These are phyloP conservation scores for Rhodotorula sp. DNA, from an alignment of 1,284 basidiomycete species.

Conservation along the genomic window DNA sequence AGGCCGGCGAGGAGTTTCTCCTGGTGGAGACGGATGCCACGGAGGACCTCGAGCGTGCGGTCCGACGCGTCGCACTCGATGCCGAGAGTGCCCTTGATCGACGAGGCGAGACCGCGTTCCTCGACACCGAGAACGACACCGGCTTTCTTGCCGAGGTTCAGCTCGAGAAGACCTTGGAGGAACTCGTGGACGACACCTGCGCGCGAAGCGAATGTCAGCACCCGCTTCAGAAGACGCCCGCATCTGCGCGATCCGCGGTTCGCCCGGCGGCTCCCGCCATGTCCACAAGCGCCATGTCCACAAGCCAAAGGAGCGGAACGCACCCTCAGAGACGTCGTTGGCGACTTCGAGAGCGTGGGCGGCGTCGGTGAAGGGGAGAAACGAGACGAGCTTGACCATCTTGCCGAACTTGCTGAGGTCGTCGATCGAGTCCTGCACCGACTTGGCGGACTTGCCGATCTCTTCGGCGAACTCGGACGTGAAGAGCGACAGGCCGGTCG, in stretches of 20 bases:
- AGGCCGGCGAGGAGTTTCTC: slow-evolving; percentile 83
- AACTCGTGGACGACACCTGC: slow-evolving; percentile 82
- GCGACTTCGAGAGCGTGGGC: slow-evolving; percentile 89
- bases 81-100: slow-evolving; percentile 73
- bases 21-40: slow-evolving; percentile 89
- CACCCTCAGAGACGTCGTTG: slow-evolving; percentile 93
- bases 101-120: slow-evolving; percentile 72
- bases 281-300: neutral
- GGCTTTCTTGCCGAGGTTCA: slow-evolving; percentile 83
- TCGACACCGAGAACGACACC: slow-evolving; percentile 77
- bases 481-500: slow-evolving; percentile 94
- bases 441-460: slow-evolving; percentile 76
- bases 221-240: no score
- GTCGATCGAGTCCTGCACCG: slow-evolving; percentile 65
- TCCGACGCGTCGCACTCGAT: slow-evolving; percentile 88
- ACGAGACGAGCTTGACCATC: slow-evolving; percentile 89
- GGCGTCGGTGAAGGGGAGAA: slow-evolving; percentile 84
- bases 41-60: slow-evolving; percentile 80
- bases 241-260: no score
- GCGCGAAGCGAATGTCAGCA: neutral
- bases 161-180: slow-evolving; percentile 79
- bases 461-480: slow-evolving; percentile 85
- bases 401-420: slow-evolving; percentile 89
- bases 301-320: slow-evolving; percentile 1
- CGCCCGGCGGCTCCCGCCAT: no score